Evolutionary conservation across 805 yeast genomes (phyloP).

Genomic region (Kregervanrija fluxuum): DNA sequence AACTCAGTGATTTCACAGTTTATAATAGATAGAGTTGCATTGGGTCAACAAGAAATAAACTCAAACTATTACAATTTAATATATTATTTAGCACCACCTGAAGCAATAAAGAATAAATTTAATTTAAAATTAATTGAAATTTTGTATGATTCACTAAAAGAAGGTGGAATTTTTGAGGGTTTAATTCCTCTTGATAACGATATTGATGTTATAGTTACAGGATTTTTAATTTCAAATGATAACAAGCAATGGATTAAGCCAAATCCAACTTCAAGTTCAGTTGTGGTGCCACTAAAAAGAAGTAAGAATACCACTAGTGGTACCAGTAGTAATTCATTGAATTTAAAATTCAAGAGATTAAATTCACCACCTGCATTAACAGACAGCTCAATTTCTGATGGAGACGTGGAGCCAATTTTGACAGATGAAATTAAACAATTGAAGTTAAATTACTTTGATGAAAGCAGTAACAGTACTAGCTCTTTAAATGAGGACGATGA

Average conservation of each 20-base stretch:
- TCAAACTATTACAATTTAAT: constrained; percentile 35
- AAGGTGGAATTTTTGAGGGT: constrained; percentile 45
- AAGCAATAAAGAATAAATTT: constrained; percentile 34
- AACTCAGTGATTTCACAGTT: constrained; percentile 38
- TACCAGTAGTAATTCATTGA: too few species aligned
- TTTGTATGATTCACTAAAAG: constrained; percentile 32
- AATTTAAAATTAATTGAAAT: constrained; percentile 37
- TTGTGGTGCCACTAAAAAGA: constrained; percentile 18
- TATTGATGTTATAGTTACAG: constrained; percentile 59
- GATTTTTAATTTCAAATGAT: constrained; percentile 41
- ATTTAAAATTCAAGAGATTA: constrained; percentile 21
- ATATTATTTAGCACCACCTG: constrained; percentile 50
- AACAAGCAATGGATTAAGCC: constrained; percentile 53
- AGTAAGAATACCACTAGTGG: background rate
- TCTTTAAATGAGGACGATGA: constrained; percentile 14
- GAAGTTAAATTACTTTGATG: constrained; percentile 50
- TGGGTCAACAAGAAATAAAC: constrained; percentile 34
- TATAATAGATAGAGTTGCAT: constrained; percentile 52
- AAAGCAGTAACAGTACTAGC: constrained; percentile 11
- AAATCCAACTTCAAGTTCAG: constrained; percentile 11
- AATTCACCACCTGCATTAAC: constrained; percentile 31
- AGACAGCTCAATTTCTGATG: constrained; percentile 36
- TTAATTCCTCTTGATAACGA: constrained; percentile 43
- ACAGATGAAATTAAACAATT: constrained; percentile 35
- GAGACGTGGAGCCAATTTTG: constrained; percentile 31